These are phyloP conservation scores for Ophiognomonia clavigignenti-juglandacearum DNA, from an alignment of 2,329 filamentous ascomycete genomes.

Conservation along the genomic window DNA sequence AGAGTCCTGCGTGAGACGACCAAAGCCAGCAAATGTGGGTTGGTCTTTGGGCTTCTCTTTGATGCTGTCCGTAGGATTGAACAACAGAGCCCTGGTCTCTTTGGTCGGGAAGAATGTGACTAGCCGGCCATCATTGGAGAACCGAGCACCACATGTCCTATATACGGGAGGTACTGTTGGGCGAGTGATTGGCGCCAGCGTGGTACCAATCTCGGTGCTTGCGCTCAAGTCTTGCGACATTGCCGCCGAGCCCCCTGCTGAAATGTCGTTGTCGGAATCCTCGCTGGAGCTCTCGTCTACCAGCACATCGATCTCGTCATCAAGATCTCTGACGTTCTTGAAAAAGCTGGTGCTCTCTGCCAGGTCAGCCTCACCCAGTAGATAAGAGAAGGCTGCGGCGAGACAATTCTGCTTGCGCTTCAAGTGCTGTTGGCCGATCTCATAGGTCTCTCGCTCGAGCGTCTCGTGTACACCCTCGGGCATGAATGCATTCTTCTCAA, in stretches of 20 bases:
- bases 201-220: conserved; percentile 48
- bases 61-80: conserved; percentile 38
- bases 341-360: conserved; percentile 57
- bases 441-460: conserved; percentile 50
- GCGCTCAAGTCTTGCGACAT: conserved; percentile 59
- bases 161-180: conserved; percentile 52
- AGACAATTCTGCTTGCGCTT: conserved; percentile 57
- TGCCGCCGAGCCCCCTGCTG: conserved; percentile 47
- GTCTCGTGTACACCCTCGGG: conserved; percentile 47
- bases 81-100: conserved; percentile 52
- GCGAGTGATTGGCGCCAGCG: conserved; percentile 46
- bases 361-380: conserved; percentile 59
- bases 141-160: conserved; percentile 55
- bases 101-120: conserved; percentile 67
- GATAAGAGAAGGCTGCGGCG: conserved; percentile 56
- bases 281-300: conserved; percentile 80
- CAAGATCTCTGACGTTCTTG: conserved; percentile 59
- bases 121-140: conserved; percentile 57
- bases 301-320: conserved; percentile 50
- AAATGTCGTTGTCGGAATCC: conserved; percentile 62
- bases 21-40: conserved; percentile 54
- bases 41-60: conserved; percentile 48
- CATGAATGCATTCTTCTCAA: conserved; percentile 61
- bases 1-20: conserved; percentile 47
- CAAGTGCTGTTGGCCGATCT: conserved; percentile 51